phyloP scores from a whole-genome alignment of 169 alveolate species.

The Theileria sp. region DNA sequence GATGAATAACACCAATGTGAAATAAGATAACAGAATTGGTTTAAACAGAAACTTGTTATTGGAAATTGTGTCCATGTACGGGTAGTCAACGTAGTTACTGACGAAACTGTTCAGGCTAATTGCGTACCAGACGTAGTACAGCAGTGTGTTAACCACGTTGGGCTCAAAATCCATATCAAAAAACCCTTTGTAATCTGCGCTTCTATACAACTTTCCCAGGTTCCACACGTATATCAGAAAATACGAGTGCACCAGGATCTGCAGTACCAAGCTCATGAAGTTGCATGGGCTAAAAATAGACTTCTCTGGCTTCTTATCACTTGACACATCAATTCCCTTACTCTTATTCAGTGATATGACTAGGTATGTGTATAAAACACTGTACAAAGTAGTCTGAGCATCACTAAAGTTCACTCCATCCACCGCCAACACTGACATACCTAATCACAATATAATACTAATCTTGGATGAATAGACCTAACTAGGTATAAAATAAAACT shows the following conservation, averaged over 20 bases:
- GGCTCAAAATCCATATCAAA: constrained; percentile 85
- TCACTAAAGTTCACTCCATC: constrained; percentile 98
- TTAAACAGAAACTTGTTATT: constrained; percentile 67
- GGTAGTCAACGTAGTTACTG: constrained; percentile 86
- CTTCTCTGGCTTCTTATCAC: constrained; percentile 66
- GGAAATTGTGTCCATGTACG: constrained; percentile 78
- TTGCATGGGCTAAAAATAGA: constrained; percentile 66
- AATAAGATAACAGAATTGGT: constrained; percentile 33
- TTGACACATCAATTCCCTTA: constrained; percentile 61
- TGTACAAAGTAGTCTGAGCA: constrained; percentile 88
- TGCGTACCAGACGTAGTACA: constrained; percentile 77
- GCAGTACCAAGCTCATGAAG: constrained; percentile 71
- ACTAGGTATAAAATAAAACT: too few species aligned
- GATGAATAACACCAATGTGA: constrained; percentile 40
- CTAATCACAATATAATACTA: background rate
- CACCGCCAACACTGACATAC: constrained; percentile 90
- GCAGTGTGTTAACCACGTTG: constrained; percentile 82
- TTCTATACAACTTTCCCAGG: constrained; percentile 65
- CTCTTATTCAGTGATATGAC: constrained; percentile 71
- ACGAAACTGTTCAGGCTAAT: constrained; percentile 80
- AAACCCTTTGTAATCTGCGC: constrained; percentile 61
- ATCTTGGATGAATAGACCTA: too few species aligned
- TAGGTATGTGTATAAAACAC: constrained; percentile 73
- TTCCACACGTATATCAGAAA: constrained; percentile 79
- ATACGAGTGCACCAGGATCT: constrained; percentile 74